Conservation (phyloP, 1,284 basidiomycete species). For the Marasmius oreades region DNA sequence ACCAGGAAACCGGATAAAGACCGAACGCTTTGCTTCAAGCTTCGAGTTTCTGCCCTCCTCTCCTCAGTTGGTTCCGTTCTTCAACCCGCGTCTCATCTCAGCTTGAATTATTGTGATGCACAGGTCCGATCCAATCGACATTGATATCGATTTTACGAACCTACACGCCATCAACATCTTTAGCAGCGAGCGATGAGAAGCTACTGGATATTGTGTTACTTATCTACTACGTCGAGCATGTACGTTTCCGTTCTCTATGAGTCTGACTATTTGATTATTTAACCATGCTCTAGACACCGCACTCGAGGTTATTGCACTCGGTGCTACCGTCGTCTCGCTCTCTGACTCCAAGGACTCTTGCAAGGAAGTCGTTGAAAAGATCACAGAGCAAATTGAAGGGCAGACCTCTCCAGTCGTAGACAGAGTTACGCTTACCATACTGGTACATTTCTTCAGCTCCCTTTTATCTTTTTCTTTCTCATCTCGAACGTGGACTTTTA, state of each 20-base stretch:
- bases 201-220: conserved; percentile 74
- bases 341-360: conserved; percentile 77
- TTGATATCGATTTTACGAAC: too few species aligned
- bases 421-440: conserved; percentile 63
- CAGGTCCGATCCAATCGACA: too few species aligned
- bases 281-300: conserved; percentile 50
- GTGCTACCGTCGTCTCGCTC: conserved; percentile 71
- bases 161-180: too few species aligned
- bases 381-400: conserved; percentile 63
- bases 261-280: neutral
- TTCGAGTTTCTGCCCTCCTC: too few species aligned
- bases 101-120: too few species aligned
- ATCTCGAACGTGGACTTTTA: conserved; percentile 5
- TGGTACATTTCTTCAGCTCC: conserved; percentile 32
- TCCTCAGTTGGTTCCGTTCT: too few species aligned
- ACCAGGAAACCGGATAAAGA: too few species aligned
- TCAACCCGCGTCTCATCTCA: too few species aligned
- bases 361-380: conserved; percentile 51
- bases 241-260: conserved; percentile 31
- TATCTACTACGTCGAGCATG: conserved; percentile 78
- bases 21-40: too few species aligned
- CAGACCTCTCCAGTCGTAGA: conserved; percentile 51
- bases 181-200: too few species aligned
- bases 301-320: conserved; percentile 78
- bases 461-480: neutral